These are phyloP conservation scores for Eucalyptus sp. DNA, from an alignment of 345 rosid species.

Conservation along the genomic window DNA sequence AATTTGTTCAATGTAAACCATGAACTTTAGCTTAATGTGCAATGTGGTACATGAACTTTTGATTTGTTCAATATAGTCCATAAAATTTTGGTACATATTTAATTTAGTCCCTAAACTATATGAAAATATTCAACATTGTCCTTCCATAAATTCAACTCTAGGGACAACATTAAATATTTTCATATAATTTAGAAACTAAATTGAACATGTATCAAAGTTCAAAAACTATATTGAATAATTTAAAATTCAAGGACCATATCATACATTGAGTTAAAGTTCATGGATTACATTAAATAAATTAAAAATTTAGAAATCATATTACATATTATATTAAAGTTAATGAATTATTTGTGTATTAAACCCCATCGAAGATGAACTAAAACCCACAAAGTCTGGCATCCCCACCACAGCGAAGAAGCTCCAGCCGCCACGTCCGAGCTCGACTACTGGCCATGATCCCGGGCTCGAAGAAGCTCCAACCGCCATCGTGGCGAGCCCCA, in stretches of 20 bases:
- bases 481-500: not conserved
- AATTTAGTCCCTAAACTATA: too few relatives aligned
- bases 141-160: too few relatives aligned
- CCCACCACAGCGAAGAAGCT: not conserved
- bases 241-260: fast-evolving
- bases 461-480: not conserved
- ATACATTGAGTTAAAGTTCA: fast-evolving
- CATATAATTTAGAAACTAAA: not conserved
- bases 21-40: not conserved
- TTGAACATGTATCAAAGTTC: fast-evolving
- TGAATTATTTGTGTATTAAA: too few relatives aligned
- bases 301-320: too few relatives aligned
- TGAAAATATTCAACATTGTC: too few relatives aligned
- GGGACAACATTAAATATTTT: too few relatives aligned
- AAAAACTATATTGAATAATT: too few relatives aligned
- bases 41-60: too few relatives aligned
- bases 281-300: not conserved
- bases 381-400: not conserved
- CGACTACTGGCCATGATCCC: not conserved
- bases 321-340: too few relatives aligned
- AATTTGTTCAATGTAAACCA: too few relatives aligned
- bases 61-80: too few relatives aligned
- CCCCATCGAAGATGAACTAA: not conserved
- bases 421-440: not conserved
- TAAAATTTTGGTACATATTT: too few relatives aligned